Evolutionary conservation across 371 early-diverging fungal species (phyloP), one percentile per base, ranked within the genome.

Genomic region (Syncephalastrum sp.): DNA sequence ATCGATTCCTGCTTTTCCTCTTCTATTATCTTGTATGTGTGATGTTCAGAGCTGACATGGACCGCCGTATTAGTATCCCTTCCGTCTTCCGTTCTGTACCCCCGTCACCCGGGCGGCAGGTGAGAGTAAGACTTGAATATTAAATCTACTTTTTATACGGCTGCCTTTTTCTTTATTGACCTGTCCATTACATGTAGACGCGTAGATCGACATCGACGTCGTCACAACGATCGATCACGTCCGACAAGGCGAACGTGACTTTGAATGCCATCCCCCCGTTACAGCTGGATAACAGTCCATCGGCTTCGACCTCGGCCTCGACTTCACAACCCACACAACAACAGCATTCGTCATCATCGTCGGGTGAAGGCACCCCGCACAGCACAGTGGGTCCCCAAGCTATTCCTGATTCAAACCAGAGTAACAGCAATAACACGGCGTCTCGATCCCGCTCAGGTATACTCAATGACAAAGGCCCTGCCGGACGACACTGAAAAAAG

Each of bases 121-220:
- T 70, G 5, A 60, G 74, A 48, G 71, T 72, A 75, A 72, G 59
- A 21, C 21, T 21, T 21, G 21, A 21, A 21, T 21, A 21, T 21
- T 21, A 21, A 2, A 21, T 21, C 21, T 21, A 21, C 21, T 21
- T 21, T 21, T 21, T 21, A 2, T 21, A 21, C 21, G 21, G 21
- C 21, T 21, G 21, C 21, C 21, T 21, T 21, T 21, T 21, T 21
- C 7, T 3, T 53, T 29, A 24, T 21, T 19, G 46, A 38, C 42
- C 21, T 42, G 19, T 5, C 3, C 17, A 16, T 50, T 43, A n/a
- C 17, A 27, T 42, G 23, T 42, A 76, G 77, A 54, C 67, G 24
- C 67, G 68, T 23, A 67, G 78, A 21, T 78, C 78, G 10, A 72
- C 78, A 13, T 78, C 78, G 1, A 78, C 69, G 10, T 78, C 78